Conservation (phyloP, 2,329 filamentous ascomycete genomes). For the Neurospora crassa region DNA sequence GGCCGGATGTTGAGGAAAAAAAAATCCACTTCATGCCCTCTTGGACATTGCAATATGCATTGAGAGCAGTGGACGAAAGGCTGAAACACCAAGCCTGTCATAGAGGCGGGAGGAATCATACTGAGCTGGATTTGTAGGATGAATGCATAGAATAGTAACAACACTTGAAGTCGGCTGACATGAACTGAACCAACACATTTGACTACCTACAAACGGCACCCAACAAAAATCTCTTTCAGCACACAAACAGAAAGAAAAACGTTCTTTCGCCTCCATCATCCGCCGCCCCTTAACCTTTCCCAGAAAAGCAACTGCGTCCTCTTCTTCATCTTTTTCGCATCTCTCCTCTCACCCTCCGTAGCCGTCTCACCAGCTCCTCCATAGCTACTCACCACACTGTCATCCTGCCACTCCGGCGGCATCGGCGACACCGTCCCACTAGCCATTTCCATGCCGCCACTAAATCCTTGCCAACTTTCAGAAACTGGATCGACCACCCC, state of each 20-base stretch:
- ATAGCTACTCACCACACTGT: background rate
- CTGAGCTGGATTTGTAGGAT: background rate
- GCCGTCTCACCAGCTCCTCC: background rate
- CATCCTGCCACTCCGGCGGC: background rate
- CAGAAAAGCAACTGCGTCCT: constrained; percentile 9
- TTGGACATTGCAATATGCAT: background rate
- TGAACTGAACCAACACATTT: background rate
- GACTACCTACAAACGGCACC: background rate
- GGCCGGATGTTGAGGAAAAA: background rate
- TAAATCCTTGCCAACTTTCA: background rate
- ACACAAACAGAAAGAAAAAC: background rate
- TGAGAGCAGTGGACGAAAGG: background rate
- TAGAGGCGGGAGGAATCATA: background rate
- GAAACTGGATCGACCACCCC: background rate
- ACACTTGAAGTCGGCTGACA: background rate
- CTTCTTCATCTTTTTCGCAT: constrained; percentile 5
- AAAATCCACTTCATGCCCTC: background rate
- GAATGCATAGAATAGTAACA: background rate
- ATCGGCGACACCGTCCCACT: background rate
- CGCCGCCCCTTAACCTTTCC: constrained; percentile 13
- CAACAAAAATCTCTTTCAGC: background rate
- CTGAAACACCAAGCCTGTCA: background rate
- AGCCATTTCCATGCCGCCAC: background rate
- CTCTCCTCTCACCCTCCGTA: background rate
- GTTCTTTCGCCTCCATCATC: background rate